Evolutionary conservation across 2,329 filamentous ascomycete genomes (phyloP), one percentile per base, ranked within the genome.

Genomic region (Lasiodiplodia hormozganensis): DNA sequence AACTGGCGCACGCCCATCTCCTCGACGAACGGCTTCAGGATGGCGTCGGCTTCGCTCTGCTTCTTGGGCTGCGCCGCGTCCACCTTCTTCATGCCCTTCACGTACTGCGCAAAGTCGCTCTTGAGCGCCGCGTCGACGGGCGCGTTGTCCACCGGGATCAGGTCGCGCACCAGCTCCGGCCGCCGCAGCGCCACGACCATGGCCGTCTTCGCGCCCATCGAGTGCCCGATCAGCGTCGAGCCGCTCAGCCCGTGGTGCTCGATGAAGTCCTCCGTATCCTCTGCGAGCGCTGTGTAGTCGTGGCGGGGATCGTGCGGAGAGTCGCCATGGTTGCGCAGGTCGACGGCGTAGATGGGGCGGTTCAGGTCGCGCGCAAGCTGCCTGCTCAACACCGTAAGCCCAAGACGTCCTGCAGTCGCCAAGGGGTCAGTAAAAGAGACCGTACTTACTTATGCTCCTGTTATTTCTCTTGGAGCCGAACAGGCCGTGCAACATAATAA

Each of bases 401-500:
- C 21, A 23, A n/a, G 11, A 18, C 25, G 23, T 7, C 6, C 34
- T 52, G 31, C 4, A 23, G 14, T 21, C 43, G n/a, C n/a, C 23
- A 18, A 4, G 21, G 31, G 36, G 58, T 18, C 12, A 36, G 14
- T 70, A n/a, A 10, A 53, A 43, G 51, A 47, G n/a, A 68, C 52
- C 91, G 79, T 84, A 97, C 95, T 94, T 97, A 90, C 94, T 96
- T 71, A 98, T 96, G 75, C 87, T 92, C 79, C 94, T 86, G 78
- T 97, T 97, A 78, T 98, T 98, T 83, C 93, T 94, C 83, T 96
- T 97, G 47, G 93, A 97, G 23, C 95, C 95, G 76, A 98, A 97
- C 12, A 98, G 85, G 1, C 96, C 95, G 78, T 98, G 95, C 76
- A 98, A 88, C 72, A 98, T 92, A 70, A 98, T 81, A 71, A 98